A percentile compares a stretch with the other conserved stretches of the same genome.
Conservation (phyloP, 306 rosid species). For the Prinsepia uniflora region DNA sequence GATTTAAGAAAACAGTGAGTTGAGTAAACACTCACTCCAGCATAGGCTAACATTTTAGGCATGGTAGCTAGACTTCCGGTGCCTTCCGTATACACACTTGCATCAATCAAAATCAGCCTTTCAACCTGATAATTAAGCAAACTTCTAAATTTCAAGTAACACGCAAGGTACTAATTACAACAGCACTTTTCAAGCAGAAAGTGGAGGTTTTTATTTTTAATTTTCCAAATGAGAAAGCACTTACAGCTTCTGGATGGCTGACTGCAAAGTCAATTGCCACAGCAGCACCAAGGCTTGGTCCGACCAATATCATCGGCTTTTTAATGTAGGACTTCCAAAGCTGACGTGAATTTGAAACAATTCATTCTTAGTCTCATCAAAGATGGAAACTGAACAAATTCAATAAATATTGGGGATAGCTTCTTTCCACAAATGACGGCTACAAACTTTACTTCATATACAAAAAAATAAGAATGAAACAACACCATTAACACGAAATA, state of each 20-base stretch:
- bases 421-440: constrained; percentile 19
- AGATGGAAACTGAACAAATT: neutral
- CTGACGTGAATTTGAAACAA: constrained; percentile 37
- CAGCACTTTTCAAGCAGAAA: neutral
- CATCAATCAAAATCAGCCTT: constrained; percentile 84
- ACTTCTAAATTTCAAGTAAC: constrained; percentile 22
- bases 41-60: constrained; percentile 65
- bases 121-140: constrained; percentile 68
- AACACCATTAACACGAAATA: constrained; percentile 2
- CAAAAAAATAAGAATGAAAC: too few species aligned
- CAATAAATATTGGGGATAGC: neutral
- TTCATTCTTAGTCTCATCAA: constrained; percentile 14
- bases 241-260: constrained; percentile 85
- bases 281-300: constrained; percentile 99
- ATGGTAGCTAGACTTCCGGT: constrained; percentile 62
- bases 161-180: constrained; percentile 20
- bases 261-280: constrained; percentile 89
- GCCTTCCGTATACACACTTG: constrained; percentile 89
- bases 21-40: constrained; percentile 56
- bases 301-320: constrained; percentile 82
- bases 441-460: neutral
- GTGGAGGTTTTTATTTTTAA: neutral
- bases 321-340: constrained; percentile 76
- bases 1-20: constrained; percentile 7
- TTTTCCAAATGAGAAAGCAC: constrained; percentile 25